Conservation (phyloP, 768 basidiomycete genomes). For the Termitomyces sp. region DNA sequence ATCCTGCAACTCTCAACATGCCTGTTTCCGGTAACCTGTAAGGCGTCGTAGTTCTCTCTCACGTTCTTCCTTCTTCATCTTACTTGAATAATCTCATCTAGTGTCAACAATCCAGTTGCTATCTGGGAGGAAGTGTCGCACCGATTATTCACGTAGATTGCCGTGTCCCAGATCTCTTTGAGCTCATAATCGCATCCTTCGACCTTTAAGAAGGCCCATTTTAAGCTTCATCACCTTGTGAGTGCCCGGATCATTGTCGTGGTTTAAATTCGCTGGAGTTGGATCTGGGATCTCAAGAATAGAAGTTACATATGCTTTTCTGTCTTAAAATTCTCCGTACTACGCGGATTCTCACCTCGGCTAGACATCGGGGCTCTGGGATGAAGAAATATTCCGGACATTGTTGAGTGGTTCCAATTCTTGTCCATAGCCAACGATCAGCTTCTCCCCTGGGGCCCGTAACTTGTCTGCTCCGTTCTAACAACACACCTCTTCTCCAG, state of each 20-base stretch:
- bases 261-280: background rate
- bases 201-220: background rate
- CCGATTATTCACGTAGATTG: conserved; percentile 13
- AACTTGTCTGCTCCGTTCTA: background rate
- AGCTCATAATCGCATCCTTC: background rate
- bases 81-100: conserved; percentile 21
- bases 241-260: conserved; percentile 9
- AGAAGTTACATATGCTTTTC: background rate
- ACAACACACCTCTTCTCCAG: background rate
- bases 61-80: conserved; percentile 1
- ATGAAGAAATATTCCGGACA: background rate
- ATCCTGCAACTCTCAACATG: conserved; percentile 45
- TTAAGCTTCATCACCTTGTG: conserved; percentile 4
- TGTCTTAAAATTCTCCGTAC: background rate
- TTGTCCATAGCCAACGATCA: background rate
- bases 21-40: conserved; percentile 44
- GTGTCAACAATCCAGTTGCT: conserved; percentile 49
- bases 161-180: conserved; percentile 4
- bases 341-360: background rate
- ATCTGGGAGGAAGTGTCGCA: conserved; percentile 48
- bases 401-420: background rate
- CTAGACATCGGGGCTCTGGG: background rate
- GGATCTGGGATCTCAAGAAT: conserved; percentile 5
- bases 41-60: conserved; percentile 18
- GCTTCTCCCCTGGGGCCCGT: background rate